Evolutionary conservation across 257 asterid species (phyloP), one percentile per base, ranked within the genome.

Genomic region (Primulina tabacum): DNA sequence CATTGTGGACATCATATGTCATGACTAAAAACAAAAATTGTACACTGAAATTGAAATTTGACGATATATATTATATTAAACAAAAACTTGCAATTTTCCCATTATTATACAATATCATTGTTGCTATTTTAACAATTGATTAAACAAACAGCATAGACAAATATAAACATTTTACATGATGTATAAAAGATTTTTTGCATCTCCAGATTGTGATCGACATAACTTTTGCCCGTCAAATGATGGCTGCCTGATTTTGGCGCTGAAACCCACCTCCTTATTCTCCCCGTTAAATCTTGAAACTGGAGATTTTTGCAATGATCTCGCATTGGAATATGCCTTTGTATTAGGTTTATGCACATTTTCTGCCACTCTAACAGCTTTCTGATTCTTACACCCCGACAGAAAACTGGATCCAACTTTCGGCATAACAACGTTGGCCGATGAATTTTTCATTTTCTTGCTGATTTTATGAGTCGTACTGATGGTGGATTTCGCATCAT

Each of bases 281-380:
- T 67, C 78, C 30, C 62, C 28, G 17, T 59, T 74, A 62, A 80
- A 75, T 62, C 77, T 73, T 14, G 62, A 62, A 5, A 67, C 57
- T 38, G 75, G 55, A 0, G 68, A 32, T 28, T 24, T 76, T 43
- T 70, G 74, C 24, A 30, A 70, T 59, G 75, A 66, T 43, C 77
- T 74, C 4, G 43, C 34, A 21, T 21, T 21, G 0, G 24, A 56
- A 30, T 58, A 38, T 17, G 6, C 73, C 65, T 57, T 33, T 11
- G 60, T 37, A 58, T 58, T 14, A 20, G 58, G 16, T 14, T 12
- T 58, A 7, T 69, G 65, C 34, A 72, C 82, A 59, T 87, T 81
- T 62, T 76, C 88, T 0, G 80, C 90, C 64, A 84, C 84, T 8
- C 75, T 74, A 26, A 87, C 84, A 21, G 87, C 84, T 64, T 83